phyloP scores from a whole-genome alignment of 768 basidiomycete species.

The Mycena maculata region DNA sequence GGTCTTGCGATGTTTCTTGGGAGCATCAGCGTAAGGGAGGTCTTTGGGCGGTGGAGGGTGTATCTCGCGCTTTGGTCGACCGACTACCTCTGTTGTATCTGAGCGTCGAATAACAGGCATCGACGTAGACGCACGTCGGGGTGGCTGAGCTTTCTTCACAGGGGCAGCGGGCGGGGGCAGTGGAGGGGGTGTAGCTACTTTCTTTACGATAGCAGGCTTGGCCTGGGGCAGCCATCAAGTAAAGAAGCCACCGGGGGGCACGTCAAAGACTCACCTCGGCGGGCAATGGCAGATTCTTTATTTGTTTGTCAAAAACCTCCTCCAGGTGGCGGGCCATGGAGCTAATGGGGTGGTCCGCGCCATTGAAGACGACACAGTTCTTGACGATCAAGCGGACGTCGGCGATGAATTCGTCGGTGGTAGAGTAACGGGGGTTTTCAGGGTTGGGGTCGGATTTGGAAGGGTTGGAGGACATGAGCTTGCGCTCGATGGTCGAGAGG shows the following conservation, averaged over 20 bases:
- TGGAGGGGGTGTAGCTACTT: constrained; percentile 58
- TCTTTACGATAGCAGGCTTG: constrained; percentile 57
- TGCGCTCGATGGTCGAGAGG: constrained; percentile 90
- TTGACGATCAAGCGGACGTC: constrained; percentile 91
- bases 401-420: constrained; percentile 80
- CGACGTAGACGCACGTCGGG: constrained; percentile 82
- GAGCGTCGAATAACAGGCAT: constrained; percentile 87
- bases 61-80: constrained; percentile 97
- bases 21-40: constrained; percentile 80
- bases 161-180: constrained; percentile 58
- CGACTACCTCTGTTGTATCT: constrained; percentile 64
- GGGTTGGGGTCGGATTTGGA: constrained; percentile 77
- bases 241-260: constrained; percentile 1
- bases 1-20: constrained; percentile 74
- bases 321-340: constrained; percentile 86
- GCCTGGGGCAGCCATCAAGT: constrained; percentile 38
- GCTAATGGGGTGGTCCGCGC: constrained; percentile 84
- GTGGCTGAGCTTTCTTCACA: constrained; percentile 57
- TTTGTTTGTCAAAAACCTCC: constrained; percentile 87
- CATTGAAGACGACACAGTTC: constrained; percentile 94
- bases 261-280: constrained; percentile 71
- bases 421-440: constrained; percentile 80
- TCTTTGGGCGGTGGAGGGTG: constrained; percentile 96
- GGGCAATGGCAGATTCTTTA: constrained; percentile 83
- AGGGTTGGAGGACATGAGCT: constrained; percentile 84